Evolutionary conservation across 345 rosid genomes (phyloP).

Genomic region (Melaleuca quinquenervia): DNA sequence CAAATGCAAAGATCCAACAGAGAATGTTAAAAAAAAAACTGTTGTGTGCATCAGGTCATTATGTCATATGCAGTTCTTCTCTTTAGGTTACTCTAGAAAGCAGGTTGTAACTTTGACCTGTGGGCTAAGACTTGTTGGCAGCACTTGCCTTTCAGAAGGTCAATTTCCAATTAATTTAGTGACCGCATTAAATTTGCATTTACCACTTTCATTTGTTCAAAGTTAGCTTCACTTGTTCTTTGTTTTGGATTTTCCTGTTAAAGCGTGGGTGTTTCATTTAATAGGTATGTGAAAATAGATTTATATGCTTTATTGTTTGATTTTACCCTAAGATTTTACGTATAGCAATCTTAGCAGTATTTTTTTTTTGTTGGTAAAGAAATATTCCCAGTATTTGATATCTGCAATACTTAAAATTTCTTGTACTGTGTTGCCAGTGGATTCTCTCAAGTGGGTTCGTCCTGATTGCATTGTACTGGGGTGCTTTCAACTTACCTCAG

Average conservation of each 20-base stretch:
- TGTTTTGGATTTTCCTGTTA: too few species aligned
- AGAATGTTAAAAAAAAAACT: background rate
- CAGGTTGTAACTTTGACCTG: background rate
- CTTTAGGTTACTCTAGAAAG: background rate
- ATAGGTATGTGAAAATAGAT: background rate
- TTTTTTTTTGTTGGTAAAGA: too few species aligned
- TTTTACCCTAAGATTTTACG: background rate
- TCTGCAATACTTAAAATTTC: background rate
- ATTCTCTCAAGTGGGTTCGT: slow-evolving; percentile 81
- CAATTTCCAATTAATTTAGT: background rate
- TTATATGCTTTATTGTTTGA: background rate
- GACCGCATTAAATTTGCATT: background rate
- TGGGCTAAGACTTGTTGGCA: background rate
- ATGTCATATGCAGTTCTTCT: background rate
- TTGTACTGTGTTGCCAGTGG: slow-evolving; percentile 51
- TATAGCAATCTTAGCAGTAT: background rate
- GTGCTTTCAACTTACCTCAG: slow-evolving; percentile 49
- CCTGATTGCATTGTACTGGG: slow-evolving; percentile 66
- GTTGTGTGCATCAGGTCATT: background rate
- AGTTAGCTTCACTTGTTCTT: background rate
- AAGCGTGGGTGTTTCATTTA: background rate
- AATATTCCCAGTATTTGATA: background rate
- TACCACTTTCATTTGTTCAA: background rate
- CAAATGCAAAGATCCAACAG: background rate
- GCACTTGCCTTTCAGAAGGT: background rate